phyloP scores from a whole-genome alignment of 2,329 filamentous ascomycete species.

The Madurella mycetomatis region DNA sequence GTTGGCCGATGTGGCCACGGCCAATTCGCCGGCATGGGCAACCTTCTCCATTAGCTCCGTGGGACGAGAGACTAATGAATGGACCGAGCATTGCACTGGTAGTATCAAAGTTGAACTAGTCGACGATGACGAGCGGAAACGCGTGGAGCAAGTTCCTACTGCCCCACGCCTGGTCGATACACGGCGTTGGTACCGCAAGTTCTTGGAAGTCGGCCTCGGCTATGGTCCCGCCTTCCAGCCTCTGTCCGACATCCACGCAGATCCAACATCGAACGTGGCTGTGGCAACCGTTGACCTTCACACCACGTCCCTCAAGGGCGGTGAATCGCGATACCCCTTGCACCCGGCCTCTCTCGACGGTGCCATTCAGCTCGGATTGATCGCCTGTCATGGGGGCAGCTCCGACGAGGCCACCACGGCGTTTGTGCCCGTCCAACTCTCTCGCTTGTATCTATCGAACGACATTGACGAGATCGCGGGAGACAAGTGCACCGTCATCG shows the following conservation, averaged over 20 bases:
- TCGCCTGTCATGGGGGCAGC: neutral
- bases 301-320: conserved; percentile 12
- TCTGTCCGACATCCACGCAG: conserved; percentile 28
- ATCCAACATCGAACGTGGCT: conserved; percentile 20
- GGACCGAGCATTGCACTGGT: conserved; percentile 28
- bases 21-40: neutral
- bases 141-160: neutral
- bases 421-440: conserved; percentile 25
- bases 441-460: conserved; percentile 2
- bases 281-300: conserved; percentile 1
- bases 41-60: conserved; percentile 1
- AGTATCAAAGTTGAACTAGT: conserved; percentile 24
- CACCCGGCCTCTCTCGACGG: conserved; percentile 38
- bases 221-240: conserved; percentile 36
- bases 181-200: conserved; percentile 30
- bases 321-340: conserved; percentile 36
- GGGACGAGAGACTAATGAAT: neutral
- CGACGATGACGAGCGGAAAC: neutral
- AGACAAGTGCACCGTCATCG: neutral
- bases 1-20: neutral
- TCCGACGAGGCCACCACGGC: conserved; percentile 1
- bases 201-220: conserved; percentile 34
- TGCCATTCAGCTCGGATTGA: conserved; percentile 19
- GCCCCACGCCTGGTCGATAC: conserved; percentile 26
- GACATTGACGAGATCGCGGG: neutral